Percentiles rank a stretch among this genome's conserved stretches.
Evolutionary conservation across 129 eudicot species (phyloP).

Genomic region (Flaveria brownii): DNA sequence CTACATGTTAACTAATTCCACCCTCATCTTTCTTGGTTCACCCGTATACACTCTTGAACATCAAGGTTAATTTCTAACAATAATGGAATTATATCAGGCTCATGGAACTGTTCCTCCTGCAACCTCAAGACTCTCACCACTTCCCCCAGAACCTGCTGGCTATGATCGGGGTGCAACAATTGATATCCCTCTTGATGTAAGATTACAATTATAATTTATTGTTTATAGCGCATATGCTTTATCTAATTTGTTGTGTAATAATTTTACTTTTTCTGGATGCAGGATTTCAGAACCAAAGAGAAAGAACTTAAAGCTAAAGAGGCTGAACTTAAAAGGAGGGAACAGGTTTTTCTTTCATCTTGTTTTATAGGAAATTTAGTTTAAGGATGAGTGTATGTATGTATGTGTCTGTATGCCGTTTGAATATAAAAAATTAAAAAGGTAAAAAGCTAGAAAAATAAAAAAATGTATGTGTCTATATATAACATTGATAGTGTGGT

Average conservation of each 20-base stretch:
- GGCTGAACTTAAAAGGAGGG: constrained; percentile 77
- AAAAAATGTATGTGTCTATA: too few species aligned
- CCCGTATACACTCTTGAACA: too few species aligned
- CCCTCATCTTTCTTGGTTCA: too few species aligned
- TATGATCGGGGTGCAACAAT: constrained; percentile 71
- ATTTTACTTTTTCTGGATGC: constrained; percentile 7
- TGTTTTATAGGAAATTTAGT: too few species aligned
- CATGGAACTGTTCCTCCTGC: constrained; percentile 83
- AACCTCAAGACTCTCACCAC: constrained; percentile 75
- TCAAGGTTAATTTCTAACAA: too few species aligned
- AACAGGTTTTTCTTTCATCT: constrained; percentile 54
- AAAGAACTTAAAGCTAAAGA: constrained; percentile 87
- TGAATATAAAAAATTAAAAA: too few species aligned
- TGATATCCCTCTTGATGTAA: constrained; percentile 85
- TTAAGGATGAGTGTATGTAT: not conserved
- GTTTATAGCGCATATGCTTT: not conserved
- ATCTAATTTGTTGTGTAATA: not conserved
- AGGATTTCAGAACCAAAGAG: constrained; percentile 80
- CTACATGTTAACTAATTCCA: too few species aligned
- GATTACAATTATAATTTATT: not conserved
- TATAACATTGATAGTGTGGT: not conserved
- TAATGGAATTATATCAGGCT: constrained; percentile 52
- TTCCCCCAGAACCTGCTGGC: constrained; percentile 90
- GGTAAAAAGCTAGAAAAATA: too few species aligned
- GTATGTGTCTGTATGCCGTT: too few species aligned